Base-by-base conservation (phyloP, 2,329 filamentous ascomycete species). In the Fonsecaea erecta region DNA sequence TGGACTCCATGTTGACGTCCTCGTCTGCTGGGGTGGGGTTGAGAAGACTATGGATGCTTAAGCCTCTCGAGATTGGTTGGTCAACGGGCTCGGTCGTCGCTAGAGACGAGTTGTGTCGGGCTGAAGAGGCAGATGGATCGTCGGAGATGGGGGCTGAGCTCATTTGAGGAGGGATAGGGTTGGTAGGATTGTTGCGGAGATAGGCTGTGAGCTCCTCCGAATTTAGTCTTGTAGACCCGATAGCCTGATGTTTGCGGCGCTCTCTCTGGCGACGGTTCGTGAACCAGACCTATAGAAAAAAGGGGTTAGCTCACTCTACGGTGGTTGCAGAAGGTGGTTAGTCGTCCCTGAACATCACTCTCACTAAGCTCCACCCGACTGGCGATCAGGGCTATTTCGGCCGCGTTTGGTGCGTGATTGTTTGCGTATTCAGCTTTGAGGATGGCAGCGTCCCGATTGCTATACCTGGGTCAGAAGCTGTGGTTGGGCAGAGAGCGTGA, bases 191-290 rank as follows among this genome's bases (percentile, higher is more conserved):
- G 59, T 63, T 67, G 60, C 59, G 67, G 14, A 73, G 52, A 60
- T 73, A 78, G 8, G 75, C 75, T 24, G 79, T 87, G 61, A 94
- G 85, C 75, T 95, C 92, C 76, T 93, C 88, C 9, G 89, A 86
- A 30, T 91, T 86, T 40, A 96, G 84, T 53, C 93, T 93, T 71
- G 91, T 90, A 62, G 92, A 92, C 81, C 94, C 95, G n/a, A n/a
- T n/a, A n/a, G n/a, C n/a, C n/a, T n/a, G n/a, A n/a, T n/a, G n/a
- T n/a, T n/a, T n/a, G 71, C 94, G 87, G 72, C 94, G 87, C 76
- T 96, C 92, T 78, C 96, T 97, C 77, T 98, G 94, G 70, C 94
- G 86, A 74, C 93, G 88, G 75, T 97, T 97, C 75, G 97, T 94
- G 79, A 97, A 97, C 94, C 94, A 98, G 73, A 97, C 97, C 94